Conservation (phyloP, 2,329 filamentous ascomycete genomes). For the Colletotrichum liriopes region DNA sequence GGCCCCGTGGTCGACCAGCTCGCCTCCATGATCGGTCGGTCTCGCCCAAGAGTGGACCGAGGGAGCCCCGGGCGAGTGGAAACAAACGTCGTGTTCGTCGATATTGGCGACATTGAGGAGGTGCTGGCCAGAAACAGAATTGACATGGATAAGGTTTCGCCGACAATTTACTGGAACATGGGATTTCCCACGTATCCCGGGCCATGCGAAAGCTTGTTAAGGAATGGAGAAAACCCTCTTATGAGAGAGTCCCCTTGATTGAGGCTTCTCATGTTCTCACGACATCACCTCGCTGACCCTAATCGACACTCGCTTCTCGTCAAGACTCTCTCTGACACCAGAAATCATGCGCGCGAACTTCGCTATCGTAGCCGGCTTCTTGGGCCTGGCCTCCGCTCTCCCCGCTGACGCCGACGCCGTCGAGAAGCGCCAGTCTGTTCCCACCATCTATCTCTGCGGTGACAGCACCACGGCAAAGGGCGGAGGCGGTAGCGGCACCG, state of each 20-base stretch:
- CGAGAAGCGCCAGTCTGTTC: slow-evolving; percentile 37
- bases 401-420: slow-evolving; percentile 44
- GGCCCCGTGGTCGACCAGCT: slow-evolving; percentile 1
- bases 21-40: not conserved
- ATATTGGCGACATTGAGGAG: slow-evolving; percentile 26
- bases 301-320: slow-evolving; percentile 7
- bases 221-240: not conserved
- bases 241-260: not conserved
- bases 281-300: not conserved
- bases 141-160: slow-evolving; percentile 11
- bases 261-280: slow-evolving; percentile 10
- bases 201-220: slow-evolving; percentile 11
- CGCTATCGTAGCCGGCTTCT: slow-evolving; percentile 23
- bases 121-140: not conserved
- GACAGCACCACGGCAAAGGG: slow-evolving; percentile 74
- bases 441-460: slow-evolving; percentile 70
- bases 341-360: slow-evolving; percentile 32
- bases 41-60: slow-evolving; percentile 29
- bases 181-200: slow-evolving; percentile 27
- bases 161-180: not conserved
- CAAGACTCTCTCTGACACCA: not conserved
- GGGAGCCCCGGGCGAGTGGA: slow-evolving; percentile 13
- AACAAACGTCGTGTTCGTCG: not conserved
- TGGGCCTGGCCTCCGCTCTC: slow-evolving; percentile 39
- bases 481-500: slow-evolving; percentile 59